Evolutionary conservation across 352 stramenopile species (phyloP), one percentile per base, ranked within the genome.

Genomic region (Peronospora farinosa): DNA sequence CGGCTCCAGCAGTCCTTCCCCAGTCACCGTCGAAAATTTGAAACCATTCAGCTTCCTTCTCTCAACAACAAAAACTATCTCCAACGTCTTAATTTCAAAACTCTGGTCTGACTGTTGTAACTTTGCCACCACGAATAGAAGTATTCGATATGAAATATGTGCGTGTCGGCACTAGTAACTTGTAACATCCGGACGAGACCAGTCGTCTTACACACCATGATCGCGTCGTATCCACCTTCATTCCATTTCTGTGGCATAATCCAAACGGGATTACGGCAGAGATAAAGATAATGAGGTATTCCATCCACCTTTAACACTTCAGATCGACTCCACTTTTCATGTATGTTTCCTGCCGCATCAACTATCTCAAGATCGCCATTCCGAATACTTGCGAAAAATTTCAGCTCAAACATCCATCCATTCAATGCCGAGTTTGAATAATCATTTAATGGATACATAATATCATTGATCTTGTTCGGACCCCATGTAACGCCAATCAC

Each of bases 21-120:
- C 39, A 15, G 23, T 51, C 0, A 51, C 40, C 6, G 7, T 25
- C 1, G 37, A 40, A 27, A 50, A 35, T 7, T 25, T 19, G n/a
- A 54, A 54, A 19, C 33, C 12, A 15, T 11, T 2, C 30, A 54
- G 13, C 27, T 15, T 8, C 17, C 40, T 5, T 3, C 11, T 17
- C 10, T 60, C 45, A n/a, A 54, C 17, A 37, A 51, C 12, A 9
- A 54, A n/a, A 32, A 60, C 45, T n/a, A 54, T 54, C 17, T 60
- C 45, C 1, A 54, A 21, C 2, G 21, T 54, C 12, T 51, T 35
- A 15, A 54, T 13, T 28, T 30, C 15, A 46, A 40, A 23, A 4
- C 35, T n/a, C 7, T 40, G 13, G 35, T 11, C 9, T n/a, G 35
- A 40, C 35, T 39, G 39, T 27, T 27, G 3, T 16, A 59, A 37